A percentile compares a stretch with the other conserved stretches of the same genome.
Evolutionary conservation across 768 basidiomycete species (phyloP).

Genomic region (Lentinula detonsa): DNA sequence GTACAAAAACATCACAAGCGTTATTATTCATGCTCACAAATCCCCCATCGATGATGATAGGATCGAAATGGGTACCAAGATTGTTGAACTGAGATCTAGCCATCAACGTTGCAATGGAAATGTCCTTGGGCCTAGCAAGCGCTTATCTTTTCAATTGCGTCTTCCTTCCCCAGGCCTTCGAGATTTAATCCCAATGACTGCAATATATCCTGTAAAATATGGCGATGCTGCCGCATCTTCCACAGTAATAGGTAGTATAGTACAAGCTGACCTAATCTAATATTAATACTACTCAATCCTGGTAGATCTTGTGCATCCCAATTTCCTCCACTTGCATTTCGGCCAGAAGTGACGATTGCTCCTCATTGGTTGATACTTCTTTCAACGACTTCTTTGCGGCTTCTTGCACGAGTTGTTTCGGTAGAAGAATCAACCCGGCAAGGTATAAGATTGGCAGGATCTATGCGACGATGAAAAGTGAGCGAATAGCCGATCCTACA

Average conservation of each 20-base stretch:
- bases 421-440: conserved; percentile 36
- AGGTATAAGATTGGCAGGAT: conserved; percentile 38
- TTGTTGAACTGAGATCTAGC: not conserved
- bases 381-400: not conserved
- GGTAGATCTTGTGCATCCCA: not conserved
- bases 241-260: too few relatives aligned
- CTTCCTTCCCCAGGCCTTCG: not conserved
- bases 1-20: not conserved
- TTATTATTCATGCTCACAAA: conserved; percentile 24
- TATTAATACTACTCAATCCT: not conserved
- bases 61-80: not conserved
- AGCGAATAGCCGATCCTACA: conserved; percentile 3
- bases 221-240: too few relatives aligned
- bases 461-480: conserved; percentile 15
- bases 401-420: conserved; percentile 43
- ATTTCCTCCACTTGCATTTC: not conserved
- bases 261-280: too few relatives aligned
- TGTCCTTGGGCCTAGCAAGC: not conserved
- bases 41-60: conserved; percentile 34
- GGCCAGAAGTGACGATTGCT: not conserved
- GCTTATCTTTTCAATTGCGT: not conserved
- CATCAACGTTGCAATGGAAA: not conserved
- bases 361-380: not conserved
- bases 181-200: too few relatives aligned
- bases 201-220: too few relatives aligned